Evolutionary conservation across 768 basidiomycete species (phyloP), one percentile per base, ranked within the genome.

Genomic region (Hortiboletus flavorubellus): DNA sequence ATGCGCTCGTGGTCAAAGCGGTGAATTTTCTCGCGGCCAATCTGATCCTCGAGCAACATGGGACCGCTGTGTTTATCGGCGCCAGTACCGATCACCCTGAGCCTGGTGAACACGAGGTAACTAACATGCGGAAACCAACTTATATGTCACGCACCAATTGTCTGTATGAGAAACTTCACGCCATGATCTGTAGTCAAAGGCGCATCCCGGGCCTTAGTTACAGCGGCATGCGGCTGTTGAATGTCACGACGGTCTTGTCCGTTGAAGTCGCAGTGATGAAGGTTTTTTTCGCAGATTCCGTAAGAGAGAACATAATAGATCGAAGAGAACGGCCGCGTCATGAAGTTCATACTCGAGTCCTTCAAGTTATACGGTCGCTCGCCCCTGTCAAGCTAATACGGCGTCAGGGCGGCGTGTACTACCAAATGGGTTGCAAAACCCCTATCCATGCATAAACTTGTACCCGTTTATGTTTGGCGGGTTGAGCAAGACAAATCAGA

Each of bases 1-100:
- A 94, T 93, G 39, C 91, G 87, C 68, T 94, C 91, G 64, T 92
- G 91, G 66, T 93, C 91, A 63, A 92, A 93, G 14, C 85, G 80
- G 50, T 81, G 81, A 31, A 91, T 82, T 70, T 91, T 90, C 74
- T 88, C 85, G 59, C 87, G 81, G 5, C 79, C 80, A 59, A 88
- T 79, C 54, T 87, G 84, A 65, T 90, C 88, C 64, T 91, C 89
- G n/a, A 95, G 78, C 8, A 91, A 75, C 26, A 82, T 80, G 1
- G 92, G 87, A 0, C 91, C 93, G 3, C 76, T 75, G 38, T 73
- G 70, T 26, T 70, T 60, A 33, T 77, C 80, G n/a, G 49, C 23
- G 57, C 76, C 69, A 18, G 74, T 67, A 21, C 67, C 59, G 39
- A 67, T 66, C 21, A 76, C 79, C 64, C 78, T 82, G 42, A 86